Evolutionary conservation across 139 green algal genomes (phyloP), one percentile per base, ranked within the genome.

Genomic region (Eudorina sp.): DNA sequence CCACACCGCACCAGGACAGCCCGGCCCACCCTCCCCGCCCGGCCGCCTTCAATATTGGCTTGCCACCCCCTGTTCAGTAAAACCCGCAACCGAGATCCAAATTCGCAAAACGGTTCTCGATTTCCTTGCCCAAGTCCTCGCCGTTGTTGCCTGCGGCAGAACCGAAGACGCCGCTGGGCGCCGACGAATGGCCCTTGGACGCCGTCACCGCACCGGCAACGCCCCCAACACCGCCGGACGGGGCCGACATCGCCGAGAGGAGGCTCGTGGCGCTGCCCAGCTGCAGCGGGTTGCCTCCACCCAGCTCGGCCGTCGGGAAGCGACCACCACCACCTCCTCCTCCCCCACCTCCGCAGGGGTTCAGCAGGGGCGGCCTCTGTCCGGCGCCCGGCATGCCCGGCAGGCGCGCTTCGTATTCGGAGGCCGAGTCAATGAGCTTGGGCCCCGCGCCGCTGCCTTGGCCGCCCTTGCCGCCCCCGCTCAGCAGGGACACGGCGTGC

Each of bases 41-140:
- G n/a, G n/a, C n/a, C n/a, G n/a, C n/a, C n/a, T n/a, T n/a, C n/a
- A n/a, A n/a, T n/a, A n/a, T n/a, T n/a, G n/a, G n/a, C n/a, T n/a
- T n/a, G n/a, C n/a, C n/a, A n/a, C n/a, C n/a, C n/a, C n/a, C 62
- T 72, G 16, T 29, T 82, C 29, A 90, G 34, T 87, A 90, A 76
- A 90, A 90, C 0, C 86, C 86, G 29, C 86, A 90, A n/a, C 86
- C 86, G 7, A 90, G 66, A n/a, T 90, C 86, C 40, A 90, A 51
- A 27, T 90, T 87, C 0, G 86, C 86, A 48, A 90, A 90, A 8
- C 86, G 77, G 19, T 38, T 76, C 45, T 68, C 66, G n/a, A 90
- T 66, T 23, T 90, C 85, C 34, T 72, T 53, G 34, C 77, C 84
- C 19, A 31, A n/a, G 11, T 85, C 79, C 19, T 36, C 53, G 29